Percentiles rank a stretch among this genome's conserved stretches.
These are phyloP conservation scores for Phlyctochytrium arcticum DNA, from an alignment of 192 early-diverging fungal genomes.

Conservation along the genomic window DNA sequence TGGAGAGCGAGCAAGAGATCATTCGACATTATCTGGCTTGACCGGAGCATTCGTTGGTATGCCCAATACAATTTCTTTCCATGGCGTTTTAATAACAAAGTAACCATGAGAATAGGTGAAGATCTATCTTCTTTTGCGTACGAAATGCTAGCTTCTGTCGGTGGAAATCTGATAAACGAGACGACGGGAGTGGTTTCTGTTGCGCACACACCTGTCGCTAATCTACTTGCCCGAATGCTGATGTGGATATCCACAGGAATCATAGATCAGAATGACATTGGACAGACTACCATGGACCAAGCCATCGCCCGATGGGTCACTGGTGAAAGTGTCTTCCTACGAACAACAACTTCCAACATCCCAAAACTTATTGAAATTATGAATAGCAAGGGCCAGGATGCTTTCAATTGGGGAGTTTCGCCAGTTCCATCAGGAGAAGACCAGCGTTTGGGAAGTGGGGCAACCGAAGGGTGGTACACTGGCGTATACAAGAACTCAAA, in stretches of 20 bases:
- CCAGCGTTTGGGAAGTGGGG: conserved; percentile 21
- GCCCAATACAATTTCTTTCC: neutral
- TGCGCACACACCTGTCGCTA: conserved; percentile 26
- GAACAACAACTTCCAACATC: conserved; percentile 24
- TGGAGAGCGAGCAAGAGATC: conserved; percentile 20
- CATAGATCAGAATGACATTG: conserved; percentile 12
- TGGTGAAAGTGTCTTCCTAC: conserved; percentile 29
- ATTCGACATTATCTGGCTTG: conserved; percentile 25
- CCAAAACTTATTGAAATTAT: conserved; percentile 1
- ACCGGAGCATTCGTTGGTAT: conserved; percentile 29
- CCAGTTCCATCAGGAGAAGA: conserved; percentile 26
- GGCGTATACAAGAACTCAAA: conserved; percentile 34
- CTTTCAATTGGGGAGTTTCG: conserved; percentile 36
- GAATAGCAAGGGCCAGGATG: neutral
- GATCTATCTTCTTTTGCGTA: conserved; percentile 17
- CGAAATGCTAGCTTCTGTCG: conserved; percentile 29
- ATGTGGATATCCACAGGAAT: conserved; percentile 27
- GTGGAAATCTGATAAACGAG: conserved; percentile 9
- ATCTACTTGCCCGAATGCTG: conserved; percentile 19
- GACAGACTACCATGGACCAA: neutral
- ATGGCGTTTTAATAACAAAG: neutral
- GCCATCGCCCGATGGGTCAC: conserved; percentile 13
- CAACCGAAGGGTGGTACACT: conserved; percentile 28
- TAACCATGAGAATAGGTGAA: conserved; percentile 14
- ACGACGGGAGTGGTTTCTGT: conserved; percentile 23